phyloP scores from a whole-genome alignment of 2,329 filamentous ascomycete species.

The Shiraia bambusicola region DNA sequence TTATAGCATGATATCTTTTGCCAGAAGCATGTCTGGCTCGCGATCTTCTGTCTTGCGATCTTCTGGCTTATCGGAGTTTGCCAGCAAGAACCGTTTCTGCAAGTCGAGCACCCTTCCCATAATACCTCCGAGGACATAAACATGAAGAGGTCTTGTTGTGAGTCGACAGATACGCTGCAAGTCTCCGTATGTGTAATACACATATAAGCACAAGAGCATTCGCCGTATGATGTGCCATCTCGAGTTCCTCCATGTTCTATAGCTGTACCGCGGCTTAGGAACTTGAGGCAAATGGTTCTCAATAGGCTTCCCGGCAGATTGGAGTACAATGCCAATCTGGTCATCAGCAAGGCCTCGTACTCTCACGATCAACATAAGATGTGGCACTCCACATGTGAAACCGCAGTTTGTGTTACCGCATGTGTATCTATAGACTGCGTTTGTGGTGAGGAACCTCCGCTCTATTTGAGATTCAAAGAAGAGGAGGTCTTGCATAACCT shows the following conservation, averaged over 20 bases:
- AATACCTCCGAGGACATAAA: too few relatives aligned
- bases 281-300: conserved; percentile 11
- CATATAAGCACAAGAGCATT: conserved; percentile 5
- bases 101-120: too few relatives aligned
- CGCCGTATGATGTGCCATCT: conserved; percentile 3
- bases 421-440: conserved; percentile 16
- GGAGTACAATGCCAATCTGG: conserved; percentile 11
- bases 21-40: too few relatives aligned
- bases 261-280: conserved; percentile 8
- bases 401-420: too few relatives aligned
- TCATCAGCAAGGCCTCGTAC: too few relatives aligned
- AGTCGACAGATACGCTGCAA: conserved; percentile 7
- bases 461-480: conserved; percentile 15
- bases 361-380: too few relatives aligned
- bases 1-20: too few relatives aligned
- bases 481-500: conserved; percentile 15
- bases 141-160: too few relatives aligned
- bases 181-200: conserved; percentile 3
- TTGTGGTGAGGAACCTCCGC: conserved; percentile 13
- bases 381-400: too few relatives aligned
- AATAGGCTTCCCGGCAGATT: conserved; percentile 8
- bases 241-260: conserved; percentile 6
- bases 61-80: too few relatives aligned
- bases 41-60: too few relatives aligned
- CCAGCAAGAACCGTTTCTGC: too few relatives aligned